phyloP scores from a whole-genome alignment of 2,329 filamentous ascomycete genomes.

The Domatiomyces globalis region DNA sequence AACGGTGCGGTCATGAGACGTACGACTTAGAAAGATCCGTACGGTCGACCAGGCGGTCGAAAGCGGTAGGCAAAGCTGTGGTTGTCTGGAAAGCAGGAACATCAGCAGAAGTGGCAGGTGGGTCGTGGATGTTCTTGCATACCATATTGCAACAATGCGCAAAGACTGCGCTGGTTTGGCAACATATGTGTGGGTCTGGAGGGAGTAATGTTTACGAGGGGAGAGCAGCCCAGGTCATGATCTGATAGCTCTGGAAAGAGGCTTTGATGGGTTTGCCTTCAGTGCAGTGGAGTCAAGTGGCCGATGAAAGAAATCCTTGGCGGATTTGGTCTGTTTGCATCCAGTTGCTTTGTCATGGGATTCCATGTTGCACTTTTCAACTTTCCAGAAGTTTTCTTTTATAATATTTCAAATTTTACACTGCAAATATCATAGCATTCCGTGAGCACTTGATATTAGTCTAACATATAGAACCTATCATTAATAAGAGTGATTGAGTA shows the following conservation, averaged over 20 bases:
- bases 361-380: neutral
- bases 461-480: neutral
- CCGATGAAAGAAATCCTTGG: neutral
- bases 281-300: neutral
- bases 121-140: neutral
- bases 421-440: neutral
- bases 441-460: neutral
- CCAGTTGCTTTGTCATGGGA: neutral
- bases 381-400: neutral
- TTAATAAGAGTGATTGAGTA: neutral
- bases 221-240: neutral
- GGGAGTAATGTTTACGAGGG: neutral
- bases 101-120: neutral
- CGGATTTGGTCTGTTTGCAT: neutral
- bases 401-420: neutral
- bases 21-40: conserved; percentile 85
- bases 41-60: conserved; percentile 69
- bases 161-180: neutral
- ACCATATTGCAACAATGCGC: neutral
- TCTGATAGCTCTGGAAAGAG: too few species aligned
- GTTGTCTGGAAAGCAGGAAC: neutral
- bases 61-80: conserved; percentile 32
- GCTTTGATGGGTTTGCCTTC: too few species aligned
- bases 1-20: conserved; percentile 28
- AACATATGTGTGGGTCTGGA: neutral